Base-by-base conservation (phyloP, 768 basidiomycete species). In the Hortiboletus campestris region DNA sequence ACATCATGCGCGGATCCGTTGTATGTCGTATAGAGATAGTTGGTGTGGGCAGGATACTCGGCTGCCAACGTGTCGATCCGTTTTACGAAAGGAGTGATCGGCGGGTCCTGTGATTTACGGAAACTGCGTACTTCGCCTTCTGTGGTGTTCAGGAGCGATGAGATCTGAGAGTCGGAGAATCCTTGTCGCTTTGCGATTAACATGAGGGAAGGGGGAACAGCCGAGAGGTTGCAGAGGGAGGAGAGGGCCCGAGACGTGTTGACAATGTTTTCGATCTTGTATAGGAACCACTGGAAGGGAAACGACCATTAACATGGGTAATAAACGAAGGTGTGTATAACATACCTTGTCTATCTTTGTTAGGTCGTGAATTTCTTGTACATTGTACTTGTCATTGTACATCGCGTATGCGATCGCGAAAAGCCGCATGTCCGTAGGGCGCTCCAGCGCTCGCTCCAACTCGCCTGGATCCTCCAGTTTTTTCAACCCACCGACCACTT, bases 1-100 rank as follows among this genome's bases (percentile, higher is more conserved):
- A 99, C 88, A 65, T 99, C 97, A 63, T 99, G 97, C 58, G 88
- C 84, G 0, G 92, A 89, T 3, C 94, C 97, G 65, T 98, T 98
- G 80, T 98, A 99, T 19, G 97, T 98, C 19, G 96, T 98, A 76
- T 98, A 99, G 54, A 99, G 88, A 75, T 98, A 98, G 78, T 98
- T 98, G 61, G 97, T 99, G 73, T 95, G 88, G 1, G 97, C 97
- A 25, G 97, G 97, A 77, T 89, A 99, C 74, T 99, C 97, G 56
- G 97, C 97, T 29, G 97, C 97, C 55, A 99, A 84, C 13, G 97
- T 99, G 74, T 99, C 97, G 74, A 99, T 98, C 62, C 95, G 91
- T 76, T 99, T 99, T 71, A 99, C 97, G 74, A 94, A 98, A 36
- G 97, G 97, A 6, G 89, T 96, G 65, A 99, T 84, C 3, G 63